Percentiles rank a stretch among this genome's conserved stretches.
Evolutionary conservation across 2,329 filamentous ascomycete species (phyloP).

Genomic region (Pseudogymnoascus sp.): DNA sequence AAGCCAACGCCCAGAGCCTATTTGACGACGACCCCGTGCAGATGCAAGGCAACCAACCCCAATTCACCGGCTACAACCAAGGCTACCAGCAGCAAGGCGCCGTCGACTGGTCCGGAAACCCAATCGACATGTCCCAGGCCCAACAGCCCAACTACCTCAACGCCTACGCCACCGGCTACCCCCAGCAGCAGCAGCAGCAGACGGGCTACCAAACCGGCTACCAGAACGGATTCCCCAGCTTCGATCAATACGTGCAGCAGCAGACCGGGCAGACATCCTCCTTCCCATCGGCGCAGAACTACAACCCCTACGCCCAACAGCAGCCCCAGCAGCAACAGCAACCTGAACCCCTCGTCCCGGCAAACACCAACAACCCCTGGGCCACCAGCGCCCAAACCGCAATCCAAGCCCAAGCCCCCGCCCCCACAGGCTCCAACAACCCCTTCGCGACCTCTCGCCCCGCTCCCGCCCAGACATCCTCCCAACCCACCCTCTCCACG

Average conservation of each 20-base stretch:
- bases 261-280: constrained; percentile 34
- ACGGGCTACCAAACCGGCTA: constrained; percentile 63
- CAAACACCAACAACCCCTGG: constrained; percentile 95
- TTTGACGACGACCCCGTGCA: constrained; percentile 67
- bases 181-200: constrained; percentile 29
- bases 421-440: constrained; percentile 94
- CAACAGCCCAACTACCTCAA: constrained; percentile 62
- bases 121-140: constrained; percentile 65
- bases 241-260: constrained; percentile 54
- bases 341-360: constrained; percentile 54
- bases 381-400: constrained; percentile 53
- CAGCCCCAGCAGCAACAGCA: constrained; percentile 38
- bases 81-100: constrained; percentile 95
- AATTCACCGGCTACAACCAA: constrained; percentile 87
- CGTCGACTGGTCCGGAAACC: constrained; percentile 96
- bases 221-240: constrained; percentile 59
- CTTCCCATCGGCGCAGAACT: constrained; percentile 24
- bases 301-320: constrained; percentile 56
- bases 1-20: constrained; percentile 74
- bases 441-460: constrained; percentile 67
- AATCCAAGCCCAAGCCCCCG: constrained; percentile 61
- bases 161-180: constrained; percentile 48
- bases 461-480: constrained; percentile 42
- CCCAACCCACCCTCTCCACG: constrained; percentile 62
- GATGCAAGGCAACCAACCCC: constrained; percentile 52